Evolutionary conservation across 345 rosid genomes (phyloP).

Genomic region (Gossypium raimondii): DNA sequence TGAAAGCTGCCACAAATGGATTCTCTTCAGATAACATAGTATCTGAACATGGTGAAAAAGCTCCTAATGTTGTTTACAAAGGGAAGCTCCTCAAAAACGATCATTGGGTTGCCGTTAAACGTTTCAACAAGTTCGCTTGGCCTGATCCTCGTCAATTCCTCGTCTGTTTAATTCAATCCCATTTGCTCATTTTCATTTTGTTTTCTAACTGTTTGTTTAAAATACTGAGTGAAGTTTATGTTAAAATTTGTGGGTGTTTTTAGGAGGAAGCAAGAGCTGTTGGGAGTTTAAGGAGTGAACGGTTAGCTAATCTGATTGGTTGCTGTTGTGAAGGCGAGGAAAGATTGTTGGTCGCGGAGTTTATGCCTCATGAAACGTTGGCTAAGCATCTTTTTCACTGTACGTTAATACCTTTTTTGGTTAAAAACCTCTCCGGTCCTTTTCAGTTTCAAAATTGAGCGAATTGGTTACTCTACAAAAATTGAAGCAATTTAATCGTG

Average conservation of each 20-base stretch:
- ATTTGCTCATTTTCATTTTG: not conserved
- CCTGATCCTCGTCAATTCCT: constrained; percentile 95
- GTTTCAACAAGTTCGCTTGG: constrained; percentile 86
- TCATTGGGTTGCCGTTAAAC: constrained; percentile 79
- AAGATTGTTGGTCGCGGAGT: constrained; percentile 86
- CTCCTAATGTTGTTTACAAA: constrained; percentile 87
- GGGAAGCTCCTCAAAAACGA: constrained; percentile 74
- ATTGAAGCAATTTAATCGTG: too few relatives aligned
- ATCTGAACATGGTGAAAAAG: constrained; percentile 96
- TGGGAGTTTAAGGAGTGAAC: constrained; percentile 80
- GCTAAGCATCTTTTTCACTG: constrained; percentile 97
- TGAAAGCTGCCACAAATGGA: constrained; percentile 66
- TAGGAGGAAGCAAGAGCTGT: constrained; percentile 94
- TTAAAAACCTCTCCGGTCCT: too few relatives aligned
- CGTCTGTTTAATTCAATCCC: constrained; percentile 33
- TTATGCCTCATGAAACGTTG: constrained; percentile 89
- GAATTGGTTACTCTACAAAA: too few relatives aligned
- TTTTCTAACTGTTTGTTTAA: not conserved
- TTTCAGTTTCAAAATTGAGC: too few relatives aligned
- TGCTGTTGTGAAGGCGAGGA: constrained; percentile 90
- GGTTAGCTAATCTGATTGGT: constrained; percentile 81
- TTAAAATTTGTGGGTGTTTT: not conserved
- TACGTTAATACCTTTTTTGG: constrained; percentile 22
- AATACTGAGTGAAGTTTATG: not conserved
- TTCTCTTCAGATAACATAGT: constrained; percentile 85